These are phyloP conservation scores for Phlebiopsis flavidoalba DNA, from an alignment of 768 basidiomycete genomes.

Conservation along the genomic window DNA sequence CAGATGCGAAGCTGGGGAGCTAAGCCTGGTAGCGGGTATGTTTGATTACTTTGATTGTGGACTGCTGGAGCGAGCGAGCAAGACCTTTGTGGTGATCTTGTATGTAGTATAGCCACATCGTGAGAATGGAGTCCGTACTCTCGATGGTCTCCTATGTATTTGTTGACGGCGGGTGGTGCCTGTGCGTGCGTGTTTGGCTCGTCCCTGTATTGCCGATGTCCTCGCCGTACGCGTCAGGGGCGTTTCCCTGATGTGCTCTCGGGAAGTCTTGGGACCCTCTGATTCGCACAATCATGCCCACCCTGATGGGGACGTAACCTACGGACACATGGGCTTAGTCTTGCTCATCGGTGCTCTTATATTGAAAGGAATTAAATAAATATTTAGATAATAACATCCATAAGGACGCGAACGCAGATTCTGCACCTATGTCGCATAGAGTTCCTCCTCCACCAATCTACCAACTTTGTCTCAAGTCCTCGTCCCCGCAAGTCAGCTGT, in stretches of 20 bases:
- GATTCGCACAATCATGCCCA: slow-evolving; percentile 89
- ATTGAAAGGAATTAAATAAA: too few species aligned
- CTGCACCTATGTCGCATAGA: slow-evolving; percentile 78
- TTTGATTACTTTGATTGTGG: too few species aligned
- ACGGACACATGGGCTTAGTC: neutral
- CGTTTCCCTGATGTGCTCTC: slow-evolving; percentile 41
- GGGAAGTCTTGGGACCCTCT: slow-evolving; percentile 78
- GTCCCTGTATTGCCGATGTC: slow-evolving; percentile 74
- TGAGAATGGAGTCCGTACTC: slow-evolving; percentile 40
- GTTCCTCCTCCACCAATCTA: slow-evolving; percentile 91
- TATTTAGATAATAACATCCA: too few species aligned
- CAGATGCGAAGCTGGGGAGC: too few species aligned
- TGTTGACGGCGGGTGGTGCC: slow-evolving; percentile 71
- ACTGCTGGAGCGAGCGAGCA: too few species aligned
- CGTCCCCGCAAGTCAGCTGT: neutral
- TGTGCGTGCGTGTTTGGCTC: slow-evolving; percentile 40
- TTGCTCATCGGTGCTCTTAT: neutral
- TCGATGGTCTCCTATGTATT: slow-evolving; percentile 69
- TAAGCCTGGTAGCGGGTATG: too few species aligned
- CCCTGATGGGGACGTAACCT: slow-evolving; percentile 60
- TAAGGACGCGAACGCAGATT: slow-evolving; percentile 54
- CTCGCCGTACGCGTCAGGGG: slow-evolving; percentile 56
- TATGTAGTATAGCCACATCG: too few species aligned
- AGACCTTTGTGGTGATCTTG: too few species aligned
- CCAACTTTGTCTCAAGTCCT: neutral